Base-by-base conservation (phyloP, 1,139 yeast genomes). In the Protomyces gravidus region DNA sequence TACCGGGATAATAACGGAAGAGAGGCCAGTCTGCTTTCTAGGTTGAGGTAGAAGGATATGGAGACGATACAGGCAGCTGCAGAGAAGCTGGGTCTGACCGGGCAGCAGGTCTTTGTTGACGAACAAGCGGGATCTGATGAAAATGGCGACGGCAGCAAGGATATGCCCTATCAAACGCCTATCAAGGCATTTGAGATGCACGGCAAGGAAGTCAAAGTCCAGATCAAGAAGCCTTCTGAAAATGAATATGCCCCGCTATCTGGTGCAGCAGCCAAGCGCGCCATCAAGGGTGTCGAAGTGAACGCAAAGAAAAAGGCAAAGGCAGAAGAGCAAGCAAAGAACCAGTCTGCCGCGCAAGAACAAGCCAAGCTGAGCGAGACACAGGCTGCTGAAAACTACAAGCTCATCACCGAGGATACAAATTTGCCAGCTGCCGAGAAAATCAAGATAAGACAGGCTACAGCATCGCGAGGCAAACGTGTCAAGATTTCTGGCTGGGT, bases 231-330 rank as follows among this genome's bases (percentile, higher is more conserved):
- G 64, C 76, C 76, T 36, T 85, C 80, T 60, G 89, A 78, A 63
- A 79, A 72, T 61, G 83, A 73, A 40, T 94, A 81, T 72, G 80
- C 77, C 66, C 92, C 86, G 68, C 89, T 94, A 68, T 79, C 92
- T n/a, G 89, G 96, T 3, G 84, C 95, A 56, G 97, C 96, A 4
- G 77, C 90, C 70, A 94, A 94, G 76, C 92, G 90, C 75, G 97
- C 98, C 68, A 88, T 88, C 75, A 94, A 94, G 73, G 97, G 96
- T 62, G 92, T 87, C 64, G 97, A 90, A 46, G 92, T 95, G 5
- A 76, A 92, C 66, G 88, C 82, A 74, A 92, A 90, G 77, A 94
- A 90, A 75, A 47, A 50, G 25, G 56, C 61, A 7, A 62, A 62
- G 26, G 62, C 64, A 11, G 64, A 64, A n/a, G 65, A 62, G 47